Conservation (phyloP, 306 rosid genomes). For the Lathyrus tuberosus region DNA sequence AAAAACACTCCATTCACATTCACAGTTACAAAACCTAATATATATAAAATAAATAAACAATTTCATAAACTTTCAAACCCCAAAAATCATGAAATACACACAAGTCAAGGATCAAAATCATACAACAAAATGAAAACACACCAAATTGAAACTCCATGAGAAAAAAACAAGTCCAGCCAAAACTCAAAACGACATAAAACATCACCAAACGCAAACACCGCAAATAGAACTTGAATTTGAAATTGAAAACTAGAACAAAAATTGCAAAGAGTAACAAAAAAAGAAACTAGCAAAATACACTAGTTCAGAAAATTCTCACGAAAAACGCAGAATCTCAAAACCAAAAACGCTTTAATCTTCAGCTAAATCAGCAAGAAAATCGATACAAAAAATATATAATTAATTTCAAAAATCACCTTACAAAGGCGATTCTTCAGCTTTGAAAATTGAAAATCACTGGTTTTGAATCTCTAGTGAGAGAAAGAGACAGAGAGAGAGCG, state of each 20-base stretch:
- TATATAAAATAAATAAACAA: not conserved
- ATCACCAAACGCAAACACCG: conserved; percentile 35
- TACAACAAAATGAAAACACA: conserved; percentile 30
- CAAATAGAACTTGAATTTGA: conserved; percentile 11
- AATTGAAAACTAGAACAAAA: conserved; percentile 32
- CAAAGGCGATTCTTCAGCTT: conserved; percentile 12
- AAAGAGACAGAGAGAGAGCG: conserved; percentile 35
- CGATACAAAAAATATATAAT: not conserved
- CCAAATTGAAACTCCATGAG: conserved; percentile 29
- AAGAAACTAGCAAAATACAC: conserved; percentile 37
- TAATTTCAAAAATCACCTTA: conserved; percentile 22
- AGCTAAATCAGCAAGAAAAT: conserved; percentile 40
- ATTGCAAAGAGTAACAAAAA: not conserved
- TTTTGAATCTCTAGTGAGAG: conserved; percentile 1
- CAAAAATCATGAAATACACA: conserved; percentile 7
- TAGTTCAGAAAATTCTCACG: conserved; percentile 37
- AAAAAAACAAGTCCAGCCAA: conserved; percentile 35
- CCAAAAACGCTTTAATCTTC: conserved; percentile 34
- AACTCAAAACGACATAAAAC: conserved; percentile 41
- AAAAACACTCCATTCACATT: conserved; percentile 16
- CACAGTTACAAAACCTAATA: conserved; percentile 10
- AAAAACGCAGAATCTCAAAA: conserved; percentile 41
- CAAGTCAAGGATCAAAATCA: conserved; percentile 40
- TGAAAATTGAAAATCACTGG: conserved; percentile 2
- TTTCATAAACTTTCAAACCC: conserved; percentile 24